Percentiles rank a stretch among this genome's conserved stretches.
phyloP scores from a whole-genome alignment of 2,329 filamentous ascomycete species.

The Phaeomoniella chlamydospora region DNA sequence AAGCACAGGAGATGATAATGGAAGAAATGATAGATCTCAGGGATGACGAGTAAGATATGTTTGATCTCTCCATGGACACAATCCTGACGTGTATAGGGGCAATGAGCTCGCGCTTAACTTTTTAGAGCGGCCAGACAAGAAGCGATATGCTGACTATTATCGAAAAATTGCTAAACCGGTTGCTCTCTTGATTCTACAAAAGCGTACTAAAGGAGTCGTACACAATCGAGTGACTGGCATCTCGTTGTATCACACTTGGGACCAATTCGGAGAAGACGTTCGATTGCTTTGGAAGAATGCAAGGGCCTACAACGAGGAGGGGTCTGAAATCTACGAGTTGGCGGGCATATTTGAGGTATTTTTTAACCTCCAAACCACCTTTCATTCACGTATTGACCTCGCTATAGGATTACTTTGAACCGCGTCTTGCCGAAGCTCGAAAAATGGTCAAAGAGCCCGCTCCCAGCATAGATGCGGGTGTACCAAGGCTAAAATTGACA shows the following conservation, averaged over 20 bases:
- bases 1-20: slow-evolving; percentile 75
- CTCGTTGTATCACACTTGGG: slow-evolving; percentile 64
- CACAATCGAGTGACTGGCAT: slow-evolving; percentile 22
- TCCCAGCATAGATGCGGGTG: slow-evolving; percentile 17
- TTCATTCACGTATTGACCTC: slow-evolving; percentile 7
- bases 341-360: slow-evolving; percentile 68
- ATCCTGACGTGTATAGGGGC: not conserved
- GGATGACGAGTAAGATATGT: slow-evolving; percentile 44
- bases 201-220: slow-evolving; percentile 56
- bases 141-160: slow-evolving; percentile 54
- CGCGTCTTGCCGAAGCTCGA: slow-evolving; percentile 57
- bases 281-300: slow-evolving; percentile 80
- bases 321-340: slow-evolving; percentile 66
- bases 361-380: slow-evolving; percentile 2
- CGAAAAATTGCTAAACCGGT: slow-evolving; percentile 67
- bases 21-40: slow-evolving; percentile 55
- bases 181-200: slow-evolving; percentile 63
- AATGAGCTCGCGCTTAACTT: slow-evolving; percentile 21
- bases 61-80: slow-evolving; percentile 1
- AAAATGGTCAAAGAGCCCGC: slow-evolving; percentile 54
- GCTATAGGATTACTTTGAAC: slow-evolving; percentile 50
- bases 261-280: slow-evolving; percentile 63
- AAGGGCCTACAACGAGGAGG: slow-evolving; percentile 80
- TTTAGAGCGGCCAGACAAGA: slow-evolving; percentile 48
- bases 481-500: slow-evolving; percentile 59